Conservation (phyloP, 202 grass and related monocot genomes). For the Zoysia matrella region DNA sequence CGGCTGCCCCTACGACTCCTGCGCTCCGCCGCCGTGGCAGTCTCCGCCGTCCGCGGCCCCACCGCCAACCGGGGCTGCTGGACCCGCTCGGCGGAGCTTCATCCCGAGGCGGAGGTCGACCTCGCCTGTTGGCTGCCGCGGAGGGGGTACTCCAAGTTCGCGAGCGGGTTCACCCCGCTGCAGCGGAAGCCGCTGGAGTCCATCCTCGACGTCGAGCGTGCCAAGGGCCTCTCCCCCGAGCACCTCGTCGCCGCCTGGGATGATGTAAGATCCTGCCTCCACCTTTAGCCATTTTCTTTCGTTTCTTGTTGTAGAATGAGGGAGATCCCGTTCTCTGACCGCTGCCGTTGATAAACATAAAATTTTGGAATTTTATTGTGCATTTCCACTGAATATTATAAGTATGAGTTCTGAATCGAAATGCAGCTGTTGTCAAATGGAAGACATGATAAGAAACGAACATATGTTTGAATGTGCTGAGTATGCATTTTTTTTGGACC, state of each 20-base stretch:
- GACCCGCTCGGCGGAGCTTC: background rate
- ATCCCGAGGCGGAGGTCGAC: conserved; percentile 5
- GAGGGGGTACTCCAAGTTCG: conserved; percentile 69
- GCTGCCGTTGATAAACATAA: background rate
- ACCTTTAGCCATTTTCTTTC: background rate
- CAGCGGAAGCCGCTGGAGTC: conserved; percentile 55
- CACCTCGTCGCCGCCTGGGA: conserved; percentile 92
- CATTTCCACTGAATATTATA: background rate
- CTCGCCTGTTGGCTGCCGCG: conserved; percentile 39
- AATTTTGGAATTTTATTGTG: too few relatives aligned
- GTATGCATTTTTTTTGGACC: background rate
- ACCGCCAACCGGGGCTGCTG: background rate
- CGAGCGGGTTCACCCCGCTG: conserved; percentile 82
- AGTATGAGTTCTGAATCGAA: background rate
- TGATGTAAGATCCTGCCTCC: conserved; percentile 51
- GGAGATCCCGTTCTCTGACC: background rate
- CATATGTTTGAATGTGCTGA: background rate
- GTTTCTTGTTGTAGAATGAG: background rate
- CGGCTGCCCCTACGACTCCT: conserved; percentile 46
- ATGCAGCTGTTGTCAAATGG: background rate
- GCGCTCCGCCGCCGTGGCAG: conserved; percentile 22
- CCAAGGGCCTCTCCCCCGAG: conserved; percentile 66
- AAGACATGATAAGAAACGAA: background rate
- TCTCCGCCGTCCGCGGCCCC: background rate
- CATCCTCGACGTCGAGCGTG: conserved; percentile 83